Evolutionary conservation across 306 rosid species (phyloP), one percentile per base, ranked within the genome.

Genomic region (Oemleria cerasiformis): DNA sequence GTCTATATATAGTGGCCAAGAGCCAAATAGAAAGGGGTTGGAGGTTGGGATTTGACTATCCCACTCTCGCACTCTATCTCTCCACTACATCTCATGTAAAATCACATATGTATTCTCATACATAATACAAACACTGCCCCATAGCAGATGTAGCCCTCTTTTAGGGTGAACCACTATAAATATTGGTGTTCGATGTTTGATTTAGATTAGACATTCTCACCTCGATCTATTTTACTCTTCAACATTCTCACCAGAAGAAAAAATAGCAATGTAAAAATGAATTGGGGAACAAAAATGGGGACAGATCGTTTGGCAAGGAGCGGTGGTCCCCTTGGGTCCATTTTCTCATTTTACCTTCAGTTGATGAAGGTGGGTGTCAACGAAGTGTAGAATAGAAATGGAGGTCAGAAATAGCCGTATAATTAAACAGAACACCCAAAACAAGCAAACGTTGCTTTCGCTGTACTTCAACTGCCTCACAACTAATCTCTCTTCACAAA

Each of bases 371-470:
- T 2, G 30, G 41, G 10, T 9, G 67, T 23, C 19, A 65, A 78
- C 67, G 78, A 75, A 83, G 78, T 44, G 87, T 88, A 82, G 68
- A 54, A 78, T 79, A 76, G 82, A 59, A 79, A 81, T 77, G 83
- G 72, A 78, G 67, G 45, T 23, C 34, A 15, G 25, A 19, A 40
- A 53, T 20, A 7, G 73, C 51, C 77, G 79, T 70, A 81, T 82
- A 80, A 80, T 58, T 73, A 54, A 74, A 67, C 74, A 54, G 65
- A 21, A 38, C 15, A n/a, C 44, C 15, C 44, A 38, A 61, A 38
- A 17, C 47, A 79, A 80, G 79, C 81, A 54, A 30, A 85, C 82
- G 86, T 87, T 78, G 91, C 92, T 90, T 90, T 87, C 83, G 65
- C 80, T 49, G 45, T 78, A 80, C 96, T 88, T 87, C 84, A 85